phyloP scores from a whole-genome alignment of 2,329 filamentous ascomycete species.

The Exophiala alcalophila region DNA sequence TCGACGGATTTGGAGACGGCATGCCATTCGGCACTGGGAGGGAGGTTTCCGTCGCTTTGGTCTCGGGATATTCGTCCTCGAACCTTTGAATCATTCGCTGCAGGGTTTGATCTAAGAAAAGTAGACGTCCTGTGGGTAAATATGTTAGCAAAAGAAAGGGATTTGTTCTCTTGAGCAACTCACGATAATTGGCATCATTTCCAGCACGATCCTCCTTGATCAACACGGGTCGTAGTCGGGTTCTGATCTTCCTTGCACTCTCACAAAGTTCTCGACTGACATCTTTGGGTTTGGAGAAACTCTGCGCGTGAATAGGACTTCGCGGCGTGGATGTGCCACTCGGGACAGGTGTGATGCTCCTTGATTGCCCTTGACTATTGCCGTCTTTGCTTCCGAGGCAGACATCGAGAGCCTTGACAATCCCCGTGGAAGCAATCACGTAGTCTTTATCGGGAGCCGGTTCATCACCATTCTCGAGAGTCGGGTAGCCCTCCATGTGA shows the following conservation, averaged over 20 bases:
- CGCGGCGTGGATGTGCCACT: constrained; percentile 56
- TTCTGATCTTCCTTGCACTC: constrained; percentile 83
- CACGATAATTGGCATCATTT: constrained; percentile 75
- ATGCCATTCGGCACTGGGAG: constrained; percentile 16
- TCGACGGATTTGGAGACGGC: constrained; percentile 23
- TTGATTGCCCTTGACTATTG: constrained; percentile 40
- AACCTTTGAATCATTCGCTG: constrained; percentile 91
- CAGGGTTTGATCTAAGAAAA: constrained; percentile 85
- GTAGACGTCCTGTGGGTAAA: constrained; percentile 62
- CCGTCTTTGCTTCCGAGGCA: constrained; percentile 76
- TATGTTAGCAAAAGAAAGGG: constrained; percentile 31
- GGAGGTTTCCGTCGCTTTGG: constrained; percentile 36
- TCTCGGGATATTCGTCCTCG: constrained; percentile 90
- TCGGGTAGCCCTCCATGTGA: constrained; percentile 54
- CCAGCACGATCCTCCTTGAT: constrained; percentile 67
- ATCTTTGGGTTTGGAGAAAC: constrained; percentile 70
- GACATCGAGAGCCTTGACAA: constrained; percentile 89
- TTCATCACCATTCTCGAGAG: constrained; percentile 59
- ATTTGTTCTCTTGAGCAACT: constrained; percentile 38
- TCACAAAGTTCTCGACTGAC: constrained; percentile 88
- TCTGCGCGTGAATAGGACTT: constrained; percentile 46
- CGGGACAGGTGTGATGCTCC: constrained; percentile 41
- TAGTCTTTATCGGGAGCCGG: constrained; percentile 86
- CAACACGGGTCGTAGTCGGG: constrained; percentile 77
- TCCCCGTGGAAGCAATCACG: constrained; percentile 90